These are phyloP conservation scores for Erysimum cheiri DNA, from an alignment of 441 rosid species.

Conservation along the genomic window DNA sequence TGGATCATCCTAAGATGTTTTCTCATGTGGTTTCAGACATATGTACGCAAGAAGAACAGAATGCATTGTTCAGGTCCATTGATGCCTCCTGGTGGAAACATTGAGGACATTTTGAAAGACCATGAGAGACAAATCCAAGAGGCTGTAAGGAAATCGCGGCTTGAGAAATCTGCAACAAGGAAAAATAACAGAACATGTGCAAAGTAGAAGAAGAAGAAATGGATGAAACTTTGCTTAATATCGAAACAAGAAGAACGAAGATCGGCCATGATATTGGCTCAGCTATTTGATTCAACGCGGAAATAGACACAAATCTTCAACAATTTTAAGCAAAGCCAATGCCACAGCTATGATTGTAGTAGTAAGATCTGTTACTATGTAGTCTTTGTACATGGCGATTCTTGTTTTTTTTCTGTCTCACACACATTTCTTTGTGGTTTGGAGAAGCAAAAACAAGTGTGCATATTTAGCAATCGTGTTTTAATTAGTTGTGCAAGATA, in stretches of 20 bases:
- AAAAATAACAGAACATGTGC: conserved; percentile 40
- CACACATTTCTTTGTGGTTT: conserved; percentile 22
- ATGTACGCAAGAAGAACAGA: conserved; percentile 68
- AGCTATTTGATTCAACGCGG: background rate
- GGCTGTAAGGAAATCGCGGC: conserved; percentile 81
- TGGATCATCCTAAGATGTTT: conserved; percentile 25
- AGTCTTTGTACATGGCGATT: conserved; percentile 30
- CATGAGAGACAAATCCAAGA: conserved; percentile 96
- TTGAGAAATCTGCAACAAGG: conserved; percentile 65
- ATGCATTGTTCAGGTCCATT: conserved; percentile 91
- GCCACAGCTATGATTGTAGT: conserved; percentile 25
- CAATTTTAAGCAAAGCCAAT: conserved; percentile 16
- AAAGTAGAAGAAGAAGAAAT: conserved; percentile 35
- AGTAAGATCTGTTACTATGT: conserved; percentile 34
- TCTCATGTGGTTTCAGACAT: conserved; percentile 58
- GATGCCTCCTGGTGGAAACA: conserved; percentile 90
- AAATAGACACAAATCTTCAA: background rate
- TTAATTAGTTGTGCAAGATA: conserved; percentile 4
- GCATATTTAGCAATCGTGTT: conserved; percentile 32
- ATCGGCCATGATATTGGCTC: background rate
- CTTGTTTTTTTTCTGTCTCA: conserved; percentile 32
- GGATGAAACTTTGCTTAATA: conserved; percentile 3
- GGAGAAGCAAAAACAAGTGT: conserved; percentile 41
- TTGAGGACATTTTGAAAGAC: conserved; percentile 81
- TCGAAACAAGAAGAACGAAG: conserved; percentile 22